phyloP scores from a whole-genome alignment of 2,329 filamentous ascomycete species.

The Nannizzia gypsea region DNA sequence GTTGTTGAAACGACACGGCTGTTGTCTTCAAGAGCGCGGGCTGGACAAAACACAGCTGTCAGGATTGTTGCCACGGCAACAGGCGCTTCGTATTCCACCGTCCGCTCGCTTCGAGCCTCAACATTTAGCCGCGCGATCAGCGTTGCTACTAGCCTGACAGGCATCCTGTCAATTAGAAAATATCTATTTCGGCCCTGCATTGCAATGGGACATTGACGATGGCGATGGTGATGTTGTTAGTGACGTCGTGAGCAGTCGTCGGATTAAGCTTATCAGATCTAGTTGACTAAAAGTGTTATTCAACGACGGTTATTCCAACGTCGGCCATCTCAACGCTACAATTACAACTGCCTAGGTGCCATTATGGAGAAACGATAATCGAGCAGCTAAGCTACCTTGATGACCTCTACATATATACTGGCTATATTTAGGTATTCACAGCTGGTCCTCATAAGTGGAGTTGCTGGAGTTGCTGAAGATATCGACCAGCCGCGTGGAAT shows the following conservation, averaged over 20 bases:
- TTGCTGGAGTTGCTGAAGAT: background rate
- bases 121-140: background rate
- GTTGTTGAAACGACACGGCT: background rate
- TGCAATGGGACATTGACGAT: background rate
- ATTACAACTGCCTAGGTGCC: background rate
- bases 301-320: background rate
- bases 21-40: background rate
- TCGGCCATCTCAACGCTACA: background rate
- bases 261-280: background rate
- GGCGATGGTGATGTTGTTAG: too few relatives aligned
- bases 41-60: background rate
- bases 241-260: background rate
- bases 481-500: background rate
- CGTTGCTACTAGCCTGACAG: background rate
- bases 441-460: background rate
- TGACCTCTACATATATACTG: too few relatives aligned
- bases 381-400: too few relatives aligned
- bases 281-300: background rate
- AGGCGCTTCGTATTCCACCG: too few relatives aligned
- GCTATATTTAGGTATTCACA: background rate
- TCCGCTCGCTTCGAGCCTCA: background rate
- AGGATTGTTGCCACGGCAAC: constrained; percentile 3
- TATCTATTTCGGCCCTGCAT: background rate
- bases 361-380: too few relatives aligned
- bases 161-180: background rate